Conservation (phyloP, 345 rosid species). For the Leavenworthia alabamica region DNA sequence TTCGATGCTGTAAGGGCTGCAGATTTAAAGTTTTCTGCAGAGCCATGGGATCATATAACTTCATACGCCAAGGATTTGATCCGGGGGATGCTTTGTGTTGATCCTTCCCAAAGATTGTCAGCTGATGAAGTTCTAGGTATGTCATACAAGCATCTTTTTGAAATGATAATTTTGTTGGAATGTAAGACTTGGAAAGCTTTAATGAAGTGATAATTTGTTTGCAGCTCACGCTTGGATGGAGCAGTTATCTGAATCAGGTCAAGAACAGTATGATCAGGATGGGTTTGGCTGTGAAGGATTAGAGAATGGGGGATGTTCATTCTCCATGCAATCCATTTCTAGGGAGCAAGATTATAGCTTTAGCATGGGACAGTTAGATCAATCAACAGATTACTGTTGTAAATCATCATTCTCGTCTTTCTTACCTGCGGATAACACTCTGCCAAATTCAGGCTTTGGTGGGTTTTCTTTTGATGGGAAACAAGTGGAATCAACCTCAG, state of each 20-base stretch:
- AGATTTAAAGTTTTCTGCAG: conserved; percentile 56
- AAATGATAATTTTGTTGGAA: too few species aligned
- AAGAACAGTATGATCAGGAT: conserved; percentile 32
- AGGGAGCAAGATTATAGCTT: conserved; percentile 60
- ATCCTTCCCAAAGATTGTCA: conserved; percentile 65
- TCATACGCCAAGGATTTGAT: conserved; percentile 57
- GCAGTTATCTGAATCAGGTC: conserved; percentile 31
- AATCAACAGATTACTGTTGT: conserved; percentile 36
- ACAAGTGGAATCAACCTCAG: conserved; percentile 33
- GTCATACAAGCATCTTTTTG: neutral
- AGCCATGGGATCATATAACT: conserved; percentile 64
- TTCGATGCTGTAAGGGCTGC: conserved; percentile 82
- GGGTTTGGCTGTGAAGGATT: conserved; percentile 31
- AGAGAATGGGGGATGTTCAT: conserved; percentile 38
- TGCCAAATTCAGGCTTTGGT: conserved; percentile 16
- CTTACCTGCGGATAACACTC: conserved; percentile 28
- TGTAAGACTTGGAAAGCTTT: neutral
- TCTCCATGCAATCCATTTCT: conserved; percentile 33
- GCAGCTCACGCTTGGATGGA: conserved; percentile 77
- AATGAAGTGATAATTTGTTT: conserved; percentile 2
- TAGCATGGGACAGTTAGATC: conserved; percentile 28
- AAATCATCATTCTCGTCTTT: conserved; percentile 57
- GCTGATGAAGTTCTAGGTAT: conserved; percentile 62
- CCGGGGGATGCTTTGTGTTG: conserved; percentile 61
- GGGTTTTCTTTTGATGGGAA: conserved; percentile 52